These are phyloP conservation scores for Pleurotus pulmonarius DNA, from an alignment of 768 basidiomycete species.

Conservation along the genomic window DNA sequence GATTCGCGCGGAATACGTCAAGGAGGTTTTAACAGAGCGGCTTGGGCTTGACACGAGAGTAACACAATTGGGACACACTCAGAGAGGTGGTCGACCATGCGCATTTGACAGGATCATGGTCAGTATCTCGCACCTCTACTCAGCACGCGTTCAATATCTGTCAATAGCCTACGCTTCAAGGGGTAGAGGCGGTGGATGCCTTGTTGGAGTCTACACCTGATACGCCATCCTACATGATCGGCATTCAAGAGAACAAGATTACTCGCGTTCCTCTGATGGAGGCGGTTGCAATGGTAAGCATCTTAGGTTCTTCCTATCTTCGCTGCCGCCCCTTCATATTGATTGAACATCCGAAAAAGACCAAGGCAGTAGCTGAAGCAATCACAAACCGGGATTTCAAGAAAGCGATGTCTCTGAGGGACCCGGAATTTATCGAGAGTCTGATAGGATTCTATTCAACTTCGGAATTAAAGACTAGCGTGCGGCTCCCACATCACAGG, in stretches of 20 bases:
- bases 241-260: slow-evolving; percentile 93
- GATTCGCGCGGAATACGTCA: slow-evolving; percentile 90
- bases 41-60: slow-evolving; percentile 94
- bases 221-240: slow-evolving; percentile 97
- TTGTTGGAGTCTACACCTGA: slow-evolving; percentile 82
- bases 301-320: neutral
- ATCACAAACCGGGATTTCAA: slow-evolving; percentile 82
- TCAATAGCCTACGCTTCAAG: slow-evolving; percentile 89
- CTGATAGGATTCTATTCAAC: slow-evolving; percentile 82
- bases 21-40: slow-evolving; percentile 79
- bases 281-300: slow-evolving; percentile 78
- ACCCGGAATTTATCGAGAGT: slow-evolving; percentile 87
- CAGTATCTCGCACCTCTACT: slow-evolving; percentile 17
- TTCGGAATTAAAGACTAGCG: slow-evolving; percentile 54
- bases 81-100: slow-evolving; percentile 91
- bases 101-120: slow-evolving; percentile 92
- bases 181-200: slow-evolving; percentile 88
- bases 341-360: slow-evolving; percentile 30
- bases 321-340: too few relatives aligned
- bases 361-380: slow-evolving; percentile 78
- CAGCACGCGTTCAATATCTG: neutral
- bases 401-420: slow-evolving; percentile 83
- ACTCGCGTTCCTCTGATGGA: slow-evolving; percentile 88
- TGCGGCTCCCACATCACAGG: slow-evolving; percentile 47
- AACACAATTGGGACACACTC: slow-evolving; percentile 95